These are phyloP conservation scores for Globisporangium lucens DNA, from an alignment of 352 stramenopile genomes.

Conservation along the genomic window DNA sequence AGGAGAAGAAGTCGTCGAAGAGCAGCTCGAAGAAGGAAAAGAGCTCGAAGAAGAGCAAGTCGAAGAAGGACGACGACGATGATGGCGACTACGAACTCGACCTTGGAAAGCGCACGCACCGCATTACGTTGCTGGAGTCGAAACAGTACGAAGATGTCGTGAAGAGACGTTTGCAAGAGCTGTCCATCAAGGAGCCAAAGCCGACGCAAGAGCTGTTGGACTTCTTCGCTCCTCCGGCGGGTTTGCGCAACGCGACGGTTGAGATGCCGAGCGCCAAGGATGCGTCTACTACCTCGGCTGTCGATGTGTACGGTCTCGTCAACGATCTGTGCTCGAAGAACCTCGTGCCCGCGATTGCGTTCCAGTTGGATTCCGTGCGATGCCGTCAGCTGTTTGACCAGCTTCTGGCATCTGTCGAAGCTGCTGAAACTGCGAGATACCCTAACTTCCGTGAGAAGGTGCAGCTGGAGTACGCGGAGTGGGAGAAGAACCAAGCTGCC, in stretches of 20 bases:
- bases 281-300: constrained; percentile 47
- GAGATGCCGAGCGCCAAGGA: constrained; percentile 49
- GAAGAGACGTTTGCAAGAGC: constrained; percentile 89
- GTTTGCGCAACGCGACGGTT: constrained; percentile 60
- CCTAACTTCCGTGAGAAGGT: constrained; percentile 92
- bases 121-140: constrained; percentile 96
- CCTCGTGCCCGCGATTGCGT: constrained; percentile 82
- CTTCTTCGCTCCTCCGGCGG: constrained; percentile 67
- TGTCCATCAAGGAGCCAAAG: constrained; percentile 89
- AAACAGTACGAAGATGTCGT: constrained; percentile 97
- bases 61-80: constrained; percentile 72
- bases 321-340: constrained; percentile 57
- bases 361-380: constrained; percentile 86
- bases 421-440: constrained; percentile 66
- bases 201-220: constrained; percentile 82
- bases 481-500: constrained; percentile 84
- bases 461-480: constrained; percentile 89
- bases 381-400: constrained; percentile 87
- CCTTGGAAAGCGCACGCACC: constrained; percentile 76
- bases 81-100: constrained; percentile 58
- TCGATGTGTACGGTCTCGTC: constrained; percentile 70
- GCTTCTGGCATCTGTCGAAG: constrained; percentile 69
- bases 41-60: constrained; percentile 63
- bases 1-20: constrained; percentile 32
- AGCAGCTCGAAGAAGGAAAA: constrained; percentile 41